Evolutionary conservation across 2,329 filamentous ascomycete species (phyloP).

Genomic region (Xylaria arbuscula): DNA sequence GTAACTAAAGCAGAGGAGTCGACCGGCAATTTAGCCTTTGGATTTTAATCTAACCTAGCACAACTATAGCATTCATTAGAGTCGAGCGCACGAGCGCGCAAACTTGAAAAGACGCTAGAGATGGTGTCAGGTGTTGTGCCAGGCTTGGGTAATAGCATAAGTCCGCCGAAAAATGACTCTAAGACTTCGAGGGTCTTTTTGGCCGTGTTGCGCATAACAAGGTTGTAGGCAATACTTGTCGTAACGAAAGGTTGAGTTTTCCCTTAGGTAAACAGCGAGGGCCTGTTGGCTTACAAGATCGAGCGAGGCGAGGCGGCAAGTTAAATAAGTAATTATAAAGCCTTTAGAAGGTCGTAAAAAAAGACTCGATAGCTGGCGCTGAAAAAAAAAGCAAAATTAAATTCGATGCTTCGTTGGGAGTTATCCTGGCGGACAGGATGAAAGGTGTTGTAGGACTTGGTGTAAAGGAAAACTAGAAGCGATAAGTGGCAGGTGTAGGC

Average conservation of each 20-base stretch:
- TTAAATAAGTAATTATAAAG: conserved; percentile 15
- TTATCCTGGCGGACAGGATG: not conserved
- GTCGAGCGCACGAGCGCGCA: too few relatives aligned
- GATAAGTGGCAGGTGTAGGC: not conserved
- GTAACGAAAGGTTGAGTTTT: conserved; percentile 3
- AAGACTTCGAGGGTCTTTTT: too few relatives aligned
- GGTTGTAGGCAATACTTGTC: conserved; percentile 11
- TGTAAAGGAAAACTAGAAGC: not conserved
- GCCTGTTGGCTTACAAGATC: conserved; percentile 23
- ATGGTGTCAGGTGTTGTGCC: too few relatives aligned
- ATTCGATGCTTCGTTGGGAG: conserved; percentile 13
- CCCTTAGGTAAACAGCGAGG: conserved; percentile 14
- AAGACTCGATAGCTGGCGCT: conserved; percentile 2
- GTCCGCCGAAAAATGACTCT: too few relatives aligned
- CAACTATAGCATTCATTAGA: too few relatives aligned
- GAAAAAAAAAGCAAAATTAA: conserved; percentile 11
- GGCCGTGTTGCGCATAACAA: too few relatives aligned
- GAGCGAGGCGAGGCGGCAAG: conserved; percentile 3
- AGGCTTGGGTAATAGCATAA: too few relatives aligned
- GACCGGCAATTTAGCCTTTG: too few relatives aligned
- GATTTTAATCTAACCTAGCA: too few relatives aligned
- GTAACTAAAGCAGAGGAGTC: too few relatives aligned
- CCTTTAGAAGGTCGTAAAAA: conserved; percentile 24
- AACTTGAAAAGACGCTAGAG: too few relatives aligned
- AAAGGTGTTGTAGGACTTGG: not conserved